Conservation (phyloP, 2,329 filamentous ascomycete species). For the Coniochaeta sp. region DNA sequence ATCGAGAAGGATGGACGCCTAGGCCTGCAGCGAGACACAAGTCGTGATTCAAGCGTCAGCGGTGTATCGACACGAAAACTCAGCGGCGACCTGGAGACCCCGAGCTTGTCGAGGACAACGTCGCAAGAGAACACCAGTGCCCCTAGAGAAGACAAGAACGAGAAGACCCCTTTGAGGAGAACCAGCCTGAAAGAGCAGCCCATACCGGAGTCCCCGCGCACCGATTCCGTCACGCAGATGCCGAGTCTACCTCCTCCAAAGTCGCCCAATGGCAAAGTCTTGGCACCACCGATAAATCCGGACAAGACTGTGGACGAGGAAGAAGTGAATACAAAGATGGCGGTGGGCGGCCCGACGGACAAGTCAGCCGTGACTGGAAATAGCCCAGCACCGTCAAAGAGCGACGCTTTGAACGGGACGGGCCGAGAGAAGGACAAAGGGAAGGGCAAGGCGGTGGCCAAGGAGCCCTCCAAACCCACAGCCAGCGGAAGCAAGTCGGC, state of each 20-base stretch:
- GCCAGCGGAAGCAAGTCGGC: conserved; percentile 4
- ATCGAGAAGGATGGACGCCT: conserved; percentile 59
- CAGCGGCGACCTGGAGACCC: conserved; percentile 30
- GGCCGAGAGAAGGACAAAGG: conserved; percentile 8
- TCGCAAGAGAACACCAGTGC: conserved; percentile 28
- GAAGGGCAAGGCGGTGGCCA: conserved; percentile 4
- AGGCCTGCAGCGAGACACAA: conserved; percentile 39
- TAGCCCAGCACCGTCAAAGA: conserved; percentile 8
- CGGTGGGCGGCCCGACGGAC: conserved; percentile 20
- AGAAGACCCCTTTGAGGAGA: conserved; percentile 22
- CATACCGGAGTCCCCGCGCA: conserved; percentile 34
- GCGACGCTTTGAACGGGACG: neutral
- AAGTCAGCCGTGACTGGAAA: conserved; percentile 12
- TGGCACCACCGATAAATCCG: conserved; percentile 17
- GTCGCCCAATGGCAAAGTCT: neutral
- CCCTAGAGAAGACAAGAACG: conserved; percentile 20
- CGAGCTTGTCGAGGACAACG: conserved; percentile 20
- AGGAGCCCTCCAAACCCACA: conserved; percentile 7
- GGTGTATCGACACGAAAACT: conserved; percentile 23
- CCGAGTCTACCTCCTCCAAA: neutral
- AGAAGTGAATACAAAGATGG: conserved; percentile 22
- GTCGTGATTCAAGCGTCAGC: conserved; percentile 29
- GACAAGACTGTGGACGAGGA: conserved; percentile 33
- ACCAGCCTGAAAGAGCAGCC: conserved; percentile 28
- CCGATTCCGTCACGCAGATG: conserved; percentile 9